A percentile compares a stretch with the other conserved stretches of the same genome.
Conservation (phyloP, 208 protist genomes). For the Leishmania mexicana region DNA sequence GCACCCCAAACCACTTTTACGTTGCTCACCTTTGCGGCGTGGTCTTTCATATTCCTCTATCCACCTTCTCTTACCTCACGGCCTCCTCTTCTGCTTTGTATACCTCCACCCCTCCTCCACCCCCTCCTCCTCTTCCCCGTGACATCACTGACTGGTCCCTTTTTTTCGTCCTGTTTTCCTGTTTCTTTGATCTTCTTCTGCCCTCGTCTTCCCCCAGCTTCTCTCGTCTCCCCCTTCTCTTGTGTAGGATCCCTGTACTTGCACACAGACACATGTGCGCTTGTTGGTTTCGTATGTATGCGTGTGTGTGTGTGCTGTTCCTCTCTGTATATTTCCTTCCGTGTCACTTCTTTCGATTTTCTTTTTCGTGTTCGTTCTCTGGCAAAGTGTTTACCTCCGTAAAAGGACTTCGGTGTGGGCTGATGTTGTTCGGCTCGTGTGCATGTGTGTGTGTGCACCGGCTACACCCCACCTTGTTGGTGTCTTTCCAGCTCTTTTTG, state of each 20-base stretch:
- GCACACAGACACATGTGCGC: not conserved
- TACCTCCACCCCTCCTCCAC: not conserved
- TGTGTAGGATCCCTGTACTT: not conserved
- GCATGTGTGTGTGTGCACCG: not conserved
- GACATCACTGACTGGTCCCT: not conserved
- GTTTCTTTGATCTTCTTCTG: not conserved
- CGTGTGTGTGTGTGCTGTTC: conserved; percentile 6
- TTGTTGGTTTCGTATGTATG: conserved; percentile 8
- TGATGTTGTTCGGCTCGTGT: not conserved
- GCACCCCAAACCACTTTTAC: not conserved
- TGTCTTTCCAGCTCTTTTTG: not conserved
- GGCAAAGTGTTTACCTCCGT: not conserved
- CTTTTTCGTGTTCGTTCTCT: not conserved
- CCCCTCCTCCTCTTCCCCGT: not conserved
- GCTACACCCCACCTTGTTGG: not conserved
- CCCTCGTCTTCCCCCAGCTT: not conserved
- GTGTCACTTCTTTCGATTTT: conserved; percentile 7
- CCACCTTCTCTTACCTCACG: not conserved
- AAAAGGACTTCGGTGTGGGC: not conserved
- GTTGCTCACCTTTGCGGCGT: not conserved
- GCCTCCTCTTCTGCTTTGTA: not conserved
- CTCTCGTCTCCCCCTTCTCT: not conserved
- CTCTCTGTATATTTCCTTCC: conserved; percentile 1
- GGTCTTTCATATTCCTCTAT: not conserved
- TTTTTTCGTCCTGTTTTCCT: not conserved